Evolutionary conservation across 345 rosid species (phyloP).

Genomic region (Eucalyptus regnans): DNA sequence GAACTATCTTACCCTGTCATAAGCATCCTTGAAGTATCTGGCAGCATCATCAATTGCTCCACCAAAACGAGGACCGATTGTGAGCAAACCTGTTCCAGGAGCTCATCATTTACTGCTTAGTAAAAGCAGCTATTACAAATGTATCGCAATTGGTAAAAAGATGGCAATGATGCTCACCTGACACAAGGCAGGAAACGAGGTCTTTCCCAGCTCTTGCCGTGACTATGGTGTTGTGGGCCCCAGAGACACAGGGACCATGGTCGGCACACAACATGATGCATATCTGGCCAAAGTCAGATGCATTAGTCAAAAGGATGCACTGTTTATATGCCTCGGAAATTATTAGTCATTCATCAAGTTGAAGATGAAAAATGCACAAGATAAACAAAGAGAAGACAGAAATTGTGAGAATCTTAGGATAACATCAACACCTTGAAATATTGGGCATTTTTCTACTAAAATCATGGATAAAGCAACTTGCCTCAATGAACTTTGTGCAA

Average conservation of each 20-base stretch:
- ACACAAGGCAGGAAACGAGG: slow-evolving; percentile 93
- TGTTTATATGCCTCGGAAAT: neutral
- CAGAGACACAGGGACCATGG: slow-evolving; percentile 96
- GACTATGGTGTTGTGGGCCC: slow-evolving; percentile 94
- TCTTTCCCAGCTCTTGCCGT: slow-evolving; percentile 99
- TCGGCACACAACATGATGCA: slow-evolving; percentile 97
- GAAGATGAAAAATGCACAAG: neutral
- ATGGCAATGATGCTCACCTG: slow-evolving; percentile 26
- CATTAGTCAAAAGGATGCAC: neutral
- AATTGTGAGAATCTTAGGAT: neutral
- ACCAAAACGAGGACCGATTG: slow-evolving; percentile 97
- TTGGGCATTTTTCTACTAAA: neutral
- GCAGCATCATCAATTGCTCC: slow-evolving; percentile 99
- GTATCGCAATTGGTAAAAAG: neutral
- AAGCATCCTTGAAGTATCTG: slow-evolving; percentile 95
- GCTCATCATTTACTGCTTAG: neutral
- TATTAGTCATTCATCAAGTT: neutral
- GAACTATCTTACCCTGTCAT: slow-evolving; percentile 50
- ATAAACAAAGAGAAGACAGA: neutral
- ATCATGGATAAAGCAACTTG: neutral
- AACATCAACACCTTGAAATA: neutral
- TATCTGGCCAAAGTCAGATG: slow-evolving; percentile 39
- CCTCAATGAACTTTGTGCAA: slow-evolving; percentile 93
- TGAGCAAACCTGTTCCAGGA: slow-evolving; percentile 66
- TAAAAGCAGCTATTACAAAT: neutral